These are phyloP conservation scores for Dissophora globulifera DNA, from an alignment of 192 early-diverging fungal species.

Conservation along the genomic window DNA sequence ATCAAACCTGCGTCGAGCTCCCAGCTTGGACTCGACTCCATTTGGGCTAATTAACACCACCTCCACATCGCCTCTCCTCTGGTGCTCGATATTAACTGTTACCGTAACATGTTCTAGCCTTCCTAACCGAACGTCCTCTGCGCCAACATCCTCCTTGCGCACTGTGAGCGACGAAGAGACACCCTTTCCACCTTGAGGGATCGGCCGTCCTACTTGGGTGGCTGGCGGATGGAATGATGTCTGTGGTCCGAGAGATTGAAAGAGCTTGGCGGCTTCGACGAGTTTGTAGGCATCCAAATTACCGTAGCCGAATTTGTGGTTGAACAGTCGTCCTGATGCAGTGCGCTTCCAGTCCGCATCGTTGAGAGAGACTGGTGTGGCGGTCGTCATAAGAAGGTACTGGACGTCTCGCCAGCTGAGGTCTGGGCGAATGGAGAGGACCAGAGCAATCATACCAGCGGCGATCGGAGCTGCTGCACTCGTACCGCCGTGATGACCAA, in stretches of 20 bases:
- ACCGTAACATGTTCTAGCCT: slow-evolving; percentile 90
- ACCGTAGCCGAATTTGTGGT: slow-evolving; percentile 96
- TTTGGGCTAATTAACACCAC: slow-evolving; percentile 83
- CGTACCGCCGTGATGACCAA: slow-evolving; percentile 87
- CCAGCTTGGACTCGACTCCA: slow-evolving; percentile 73
- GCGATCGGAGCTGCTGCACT: slow-evolving; percentile 96
- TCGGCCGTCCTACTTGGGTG: slow-evolving; percentile 53
- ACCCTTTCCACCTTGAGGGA: slow-evolving; percentile 62
- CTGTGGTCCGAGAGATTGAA: slow-evolving; percentile 73
- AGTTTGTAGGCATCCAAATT: slow-evolving; percentile 85
- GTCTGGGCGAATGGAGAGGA: slow-evolving; percentile 87
- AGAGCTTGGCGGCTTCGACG: slow-evolving; percentile 80
- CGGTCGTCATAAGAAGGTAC: slow-evolving; percentile 82
- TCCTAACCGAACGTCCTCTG: slow-evolving; percentile 54
- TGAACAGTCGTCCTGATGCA: slow-evolving; percentile 79
- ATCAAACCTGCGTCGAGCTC: slow-evolving; percentile 72
- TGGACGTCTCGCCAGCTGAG: slow-evolving; percentile 96
- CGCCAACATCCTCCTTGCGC: slow-evolving; percentile 57
- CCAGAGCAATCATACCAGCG: slow-evolving; percentile 90
- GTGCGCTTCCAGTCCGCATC: slow-evolving; percentile 82
- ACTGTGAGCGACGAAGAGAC: slow-evolving; percentile 56
- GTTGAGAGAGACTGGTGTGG: slow-evolving; percentile 72
- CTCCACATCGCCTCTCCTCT: slow-evolving; percentile 86
- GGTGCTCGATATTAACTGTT: slow-evolving; percentile 84
- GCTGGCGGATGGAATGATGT: slow-evolving; percentile 61